Evolutionary conservation across 441 rosid genomes (phyloP).

Genomic region (Syzygium malaccense): DNA sequence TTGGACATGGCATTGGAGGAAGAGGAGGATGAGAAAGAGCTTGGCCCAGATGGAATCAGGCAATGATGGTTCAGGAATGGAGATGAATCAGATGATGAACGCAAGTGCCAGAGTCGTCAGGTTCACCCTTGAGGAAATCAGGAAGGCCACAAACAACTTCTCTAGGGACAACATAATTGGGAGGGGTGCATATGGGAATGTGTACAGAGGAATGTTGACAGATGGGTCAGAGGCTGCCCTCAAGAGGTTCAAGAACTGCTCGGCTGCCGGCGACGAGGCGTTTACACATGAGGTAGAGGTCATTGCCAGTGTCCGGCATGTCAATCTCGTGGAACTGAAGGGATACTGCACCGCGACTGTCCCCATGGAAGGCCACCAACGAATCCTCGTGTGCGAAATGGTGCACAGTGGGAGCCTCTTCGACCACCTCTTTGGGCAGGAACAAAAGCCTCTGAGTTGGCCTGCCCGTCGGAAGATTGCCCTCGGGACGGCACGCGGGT

Average conservation of each 20-base stretch:
- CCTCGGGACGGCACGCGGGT: conserved; percentile 82
- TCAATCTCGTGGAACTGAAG: conserved; percentile 75
- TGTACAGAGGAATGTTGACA: conserved; percentile 54
- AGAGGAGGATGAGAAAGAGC: neutral
- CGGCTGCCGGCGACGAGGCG: conserved; percentile 57
- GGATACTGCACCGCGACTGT: conserved; percentile 88
- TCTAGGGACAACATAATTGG: conserved; percentile 68
- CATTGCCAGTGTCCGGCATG: conserved; percentile 89
- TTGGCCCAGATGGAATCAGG: neutral
- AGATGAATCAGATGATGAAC: neutral
- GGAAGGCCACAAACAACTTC: conserved; percentile 68
- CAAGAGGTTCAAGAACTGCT: conserved; percentile 89
- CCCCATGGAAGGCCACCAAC: conserved; percentile 76
- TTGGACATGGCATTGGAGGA: conserved; percentile 5
- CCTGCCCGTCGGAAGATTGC: conserved; percentile 80
- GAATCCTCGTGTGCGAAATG: conserved; percentile 88
- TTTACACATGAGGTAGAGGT: conserved; percentile 87
- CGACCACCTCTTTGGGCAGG: conserved; percentile 65
- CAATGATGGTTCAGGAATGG: neutral
- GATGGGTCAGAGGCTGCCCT: conserved; percentile 84
- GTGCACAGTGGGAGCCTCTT: conserved; percentile 70
- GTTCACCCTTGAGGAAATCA: conserved; percentile 73
- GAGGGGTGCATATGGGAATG: conserved; percentile 90
- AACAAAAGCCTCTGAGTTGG: conserved; percentile 62
- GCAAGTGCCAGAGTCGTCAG: conserved; percentile 58